These are phyloP conservation scores for Aspergillus carbonarius DNA, from an alignment of 2,329 filamentous ascomycete species.

Conservation along the genomic window DNA sequence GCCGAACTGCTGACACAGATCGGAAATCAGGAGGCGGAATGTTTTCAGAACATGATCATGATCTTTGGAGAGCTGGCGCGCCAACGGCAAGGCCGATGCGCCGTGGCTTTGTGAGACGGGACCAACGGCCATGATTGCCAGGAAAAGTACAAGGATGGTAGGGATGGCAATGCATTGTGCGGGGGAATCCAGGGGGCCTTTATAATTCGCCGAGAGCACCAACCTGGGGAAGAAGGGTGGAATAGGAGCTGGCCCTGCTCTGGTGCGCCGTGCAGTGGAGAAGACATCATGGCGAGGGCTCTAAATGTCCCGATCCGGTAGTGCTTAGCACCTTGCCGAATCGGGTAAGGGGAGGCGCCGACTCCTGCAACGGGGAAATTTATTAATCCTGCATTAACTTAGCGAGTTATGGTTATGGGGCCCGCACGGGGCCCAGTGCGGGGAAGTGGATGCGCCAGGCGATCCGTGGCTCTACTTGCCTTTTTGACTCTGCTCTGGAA, in stretches of 20 bases:
- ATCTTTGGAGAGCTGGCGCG: conserved; percentile 24
- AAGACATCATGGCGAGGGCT: neutral
- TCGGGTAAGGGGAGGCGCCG: conserved; percentile 18
- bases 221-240: neutral
- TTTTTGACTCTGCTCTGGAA: neutral
- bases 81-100: conserved; percentile 20
- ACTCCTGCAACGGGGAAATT: conserved; percentile 9
- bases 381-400: too few relatives aligned
- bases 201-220: neutral
- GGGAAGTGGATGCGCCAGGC: neutral
- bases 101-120: conserved; percentile 10
- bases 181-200: neutral
- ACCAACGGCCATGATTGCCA: conserved; percentile 22
- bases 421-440: neutral
- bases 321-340: conserved; percentile 13
- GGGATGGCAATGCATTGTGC: neutral
- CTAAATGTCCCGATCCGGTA: neutral
- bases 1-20: conserved; percentile 68
- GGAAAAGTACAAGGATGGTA: conserved; percentile 16
- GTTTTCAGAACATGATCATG: conserved; percentile 57
- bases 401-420: too few relatives aligned
- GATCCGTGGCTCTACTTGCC: conserved; percentile 1
- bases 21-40: conserved; percentile 64
- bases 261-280: neutral
- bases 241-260: neutral